These are phyloP conservation scores for Tulasnella sp. DNA, from an alignment of 768 basidiomycete species.

Conservation along the genomic window DNA sequence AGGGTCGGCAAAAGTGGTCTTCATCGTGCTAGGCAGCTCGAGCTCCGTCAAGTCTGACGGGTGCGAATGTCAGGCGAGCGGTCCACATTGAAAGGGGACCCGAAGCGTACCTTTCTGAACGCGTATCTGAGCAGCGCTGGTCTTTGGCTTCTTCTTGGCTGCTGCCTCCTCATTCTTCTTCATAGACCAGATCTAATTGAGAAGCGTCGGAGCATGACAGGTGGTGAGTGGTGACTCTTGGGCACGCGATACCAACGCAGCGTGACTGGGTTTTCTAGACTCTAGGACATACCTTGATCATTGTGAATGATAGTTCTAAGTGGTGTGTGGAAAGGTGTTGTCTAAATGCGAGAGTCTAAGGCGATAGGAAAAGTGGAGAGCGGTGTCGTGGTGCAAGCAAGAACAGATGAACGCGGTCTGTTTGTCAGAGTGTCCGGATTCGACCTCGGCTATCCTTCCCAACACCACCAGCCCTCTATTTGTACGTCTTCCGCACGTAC, in stretches of 20 bases:
- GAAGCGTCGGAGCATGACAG: not conserved
- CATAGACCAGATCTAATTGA: conserved; percentile 91
- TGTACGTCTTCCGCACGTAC: not conserved
- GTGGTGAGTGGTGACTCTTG: conserved; percentile 18
- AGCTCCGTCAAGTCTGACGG: conserved; percentile 91
- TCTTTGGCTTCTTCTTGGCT: conserved; percentile 97
- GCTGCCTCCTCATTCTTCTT: conserved; percentile 99
- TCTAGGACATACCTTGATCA: not conserved
- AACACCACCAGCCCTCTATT: not conserved
- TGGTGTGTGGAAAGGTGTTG: not conserved
- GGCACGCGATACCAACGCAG: not conserved
- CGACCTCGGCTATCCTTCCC: not conserved
- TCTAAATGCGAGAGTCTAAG: conserved; percentile 15
- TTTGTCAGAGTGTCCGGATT: not conserved
- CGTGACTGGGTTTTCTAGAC: not conserved
- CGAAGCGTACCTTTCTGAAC: conserved; percentile 90
- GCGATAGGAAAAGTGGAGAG: not conserved
- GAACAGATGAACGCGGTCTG: conserved; percentile 6
- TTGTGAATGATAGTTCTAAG: not conserved
- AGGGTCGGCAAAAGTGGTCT: conserved; percentile 90
- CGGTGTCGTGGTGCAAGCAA: not conserved
- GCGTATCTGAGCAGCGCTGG: conserved; percentile 95
- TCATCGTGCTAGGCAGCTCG: conserved; percentile 95
- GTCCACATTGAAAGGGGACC: conserved; percentile 16
- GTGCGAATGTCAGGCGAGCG: conserved; percentile 22